phyloP scores from a whole-genome alignment of 495 filamentous ascomycete species.

The Neurospora sp. region DNA sequence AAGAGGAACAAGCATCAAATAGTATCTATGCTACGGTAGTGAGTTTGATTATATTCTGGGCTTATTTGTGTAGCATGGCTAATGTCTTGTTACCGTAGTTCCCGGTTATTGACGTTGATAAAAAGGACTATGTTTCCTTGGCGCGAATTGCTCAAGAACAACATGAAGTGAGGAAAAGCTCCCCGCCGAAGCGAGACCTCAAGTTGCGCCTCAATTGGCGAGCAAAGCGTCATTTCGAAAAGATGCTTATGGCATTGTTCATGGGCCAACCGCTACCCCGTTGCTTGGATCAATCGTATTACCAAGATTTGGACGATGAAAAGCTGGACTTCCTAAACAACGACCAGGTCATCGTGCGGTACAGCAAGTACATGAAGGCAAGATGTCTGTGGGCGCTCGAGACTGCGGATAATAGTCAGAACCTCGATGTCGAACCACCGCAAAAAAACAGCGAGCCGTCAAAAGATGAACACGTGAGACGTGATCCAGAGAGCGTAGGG shows the following conservation, averaged over 20 bases:
- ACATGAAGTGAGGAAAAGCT: too few species aligned
- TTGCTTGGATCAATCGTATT: slow-evolving; percentile 4
- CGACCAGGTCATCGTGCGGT: slow-evolving; percentile 3
- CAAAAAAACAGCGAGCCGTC: too few species aligned
- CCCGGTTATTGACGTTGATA: slow-evolving; percentile 3
- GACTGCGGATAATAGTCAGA: too few species aligned
- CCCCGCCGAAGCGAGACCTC: background rate
- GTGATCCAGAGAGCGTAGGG: too few species aligned
- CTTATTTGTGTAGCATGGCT: background rate
- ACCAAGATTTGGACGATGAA: background rate
- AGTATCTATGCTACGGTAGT: slow-evolving; percentile 1
- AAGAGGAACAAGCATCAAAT: background rate
- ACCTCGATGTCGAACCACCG: too few species aligned
- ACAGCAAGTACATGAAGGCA: background rate
- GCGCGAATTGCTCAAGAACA: background rate
- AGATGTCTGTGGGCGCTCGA: too few species aligned
- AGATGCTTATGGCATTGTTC: slow-evolving; percentile 3
- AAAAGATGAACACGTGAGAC: too few species aligned
- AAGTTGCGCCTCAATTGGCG: background rate
- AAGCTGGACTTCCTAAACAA: background rate
- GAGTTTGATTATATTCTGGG: background rate
- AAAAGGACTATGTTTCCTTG: background rate
- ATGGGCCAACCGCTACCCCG: slow-evolving; percentile 2
- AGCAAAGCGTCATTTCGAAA: background rate
- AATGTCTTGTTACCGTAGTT: too few species aligned